Base-by-base conservation (phyloP, 2,329 filamentous ascomycete genomes). In the Triangularia setosa region DNA sequence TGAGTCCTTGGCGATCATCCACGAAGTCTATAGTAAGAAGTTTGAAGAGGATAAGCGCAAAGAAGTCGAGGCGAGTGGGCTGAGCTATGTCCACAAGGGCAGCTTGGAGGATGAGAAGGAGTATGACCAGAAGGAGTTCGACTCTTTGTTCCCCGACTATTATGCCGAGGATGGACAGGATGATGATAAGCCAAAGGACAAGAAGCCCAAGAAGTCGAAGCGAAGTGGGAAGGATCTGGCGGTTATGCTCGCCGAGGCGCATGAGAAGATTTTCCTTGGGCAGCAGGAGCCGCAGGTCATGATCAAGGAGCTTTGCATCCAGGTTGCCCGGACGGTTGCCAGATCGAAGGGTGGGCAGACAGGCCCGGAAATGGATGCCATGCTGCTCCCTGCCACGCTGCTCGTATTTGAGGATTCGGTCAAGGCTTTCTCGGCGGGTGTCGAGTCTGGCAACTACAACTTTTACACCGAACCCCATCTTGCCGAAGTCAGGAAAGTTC, bases 401-500 rank as follows among this genome's bases (percentile, higher is more conserved):
- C 77, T 94, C 18, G 78, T 85, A 0, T 75, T 96, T 64, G 84
- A 90, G 66, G 85, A 87, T 69, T 76, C 87, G 28, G 75, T 81
- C 40, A 78, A 79, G 40, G 72, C 72, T 2, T 73, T 82, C 84
- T 59, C 75, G 74, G 57, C 70, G 1, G 60, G 30, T 14, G 63
- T 67, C 16, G 65, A 68, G 21, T 33, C 58, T 5, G 55, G 61
- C 16, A 65, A 79, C 24, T 96, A 94, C 79, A 97, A 97, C 77
- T 97, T 99, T 75, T 99, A 99, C 76, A 88, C 85, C 0, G 89
- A 96, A 71, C 76, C 89, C 2, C 96, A 98, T 71, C 79, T 94
- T 12, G 75, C 80, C 1, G 92, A 98, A 77, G 87, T 88, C 9
- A 88, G 90, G 65, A 90, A 87, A 66, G 82, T 97, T 3, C 87